Evolutionary conservation across 2,329 filamentous ascomycete species (phyloP).

Genomic region (Spiromastix sp.): DNA sequence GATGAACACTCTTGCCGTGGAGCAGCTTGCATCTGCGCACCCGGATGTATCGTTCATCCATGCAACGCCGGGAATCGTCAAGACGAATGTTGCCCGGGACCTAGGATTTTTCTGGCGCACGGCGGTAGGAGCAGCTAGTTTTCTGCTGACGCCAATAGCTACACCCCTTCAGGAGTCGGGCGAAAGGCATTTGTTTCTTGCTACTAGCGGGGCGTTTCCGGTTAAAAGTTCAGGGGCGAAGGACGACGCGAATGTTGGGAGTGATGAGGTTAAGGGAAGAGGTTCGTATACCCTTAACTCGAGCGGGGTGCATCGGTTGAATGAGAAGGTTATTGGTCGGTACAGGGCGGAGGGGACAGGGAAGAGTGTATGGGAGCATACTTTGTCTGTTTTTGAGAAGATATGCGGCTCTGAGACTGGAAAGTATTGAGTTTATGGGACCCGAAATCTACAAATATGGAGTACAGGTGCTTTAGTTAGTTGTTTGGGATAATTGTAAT

Average conservation of each 20-base stretch:
- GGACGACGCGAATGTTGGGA: conserved; percentile 5
- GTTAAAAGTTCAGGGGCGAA: conserved; percentile 1
- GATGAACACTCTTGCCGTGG: conserved; percentile 41
- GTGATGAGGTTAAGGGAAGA: conserved; percentile 11
- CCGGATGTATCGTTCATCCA: conserved; percentile 42
- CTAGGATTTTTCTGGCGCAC: conserved; percentile 24
- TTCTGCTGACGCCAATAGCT: conserved; percentile 7
- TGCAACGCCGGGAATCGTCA: conserved; percentile 38
- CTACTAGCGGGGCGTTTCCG: conserved; percentile 9
- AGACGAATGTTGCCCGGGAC: conserved; percentile 45
- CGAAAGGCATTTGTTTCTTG: conserved; percentile 11
- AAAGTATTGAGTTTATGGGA: conserved; percentile 1
- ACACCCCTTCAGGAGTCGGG: conserved; percentile 9
- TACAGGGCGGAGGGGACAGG: conserved; percentile 8
- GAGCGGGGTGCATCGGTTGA: conserved; percentile 6
- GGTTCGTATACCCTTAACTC: conserved; percentile 12
- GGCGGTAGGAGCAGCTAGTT: background rate
- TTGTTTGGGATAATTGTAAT: no score
- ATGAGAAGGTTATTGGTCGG: conserved; percentile 8
- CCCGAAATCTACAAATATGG: no score
- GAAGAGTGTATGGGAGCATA: conserved; percentile 14
- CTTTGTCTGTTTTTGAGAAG: conserved; percentile 11
- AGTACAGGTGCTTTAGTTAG: no score
- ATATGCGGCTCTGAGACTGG: conserved; percentile 2
- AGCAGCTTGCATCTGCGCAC: conserved; percentile 37